Percentiles rank a stretch among this genome's conserved stretches.
Conservation (phyloP, 352 stramenopile genomes). For the Globisporangium carolinianum region DNA sequence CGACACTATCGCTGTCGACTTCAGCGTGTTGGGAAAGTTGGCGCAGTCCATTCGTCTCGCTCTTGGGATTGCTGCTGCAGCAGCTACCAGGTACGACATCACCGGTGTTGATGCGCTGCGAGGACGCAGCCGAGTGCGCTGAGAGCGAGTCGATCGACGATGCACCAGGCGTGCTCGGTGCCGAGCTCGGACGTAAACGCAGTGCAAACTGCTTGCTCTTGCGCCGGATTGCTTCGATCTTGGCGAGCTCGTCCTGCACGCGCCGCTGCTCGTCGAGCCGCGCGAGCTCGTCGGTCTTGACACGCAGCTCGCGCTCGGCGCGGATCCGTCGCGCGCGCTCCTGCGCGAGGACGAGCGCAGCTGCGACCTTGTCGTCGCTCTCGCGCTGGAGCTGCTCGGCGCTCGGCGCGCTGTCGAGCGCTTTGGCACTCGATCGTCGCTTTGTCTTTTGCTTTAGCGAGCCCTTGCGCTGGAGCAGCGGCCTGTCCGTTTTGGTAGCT, state of each 20-base stretch:
- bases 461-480: background rate
- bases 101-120: background rate
- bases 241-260: conserved; percentile 32
- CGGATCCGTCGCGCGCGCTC: conserved; percentile 27
- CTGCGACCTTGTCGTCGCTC: conserved; percentile 28
- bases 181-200: conserved; percentile 2
- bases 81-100: background rate
- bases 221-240: conserved; percentile 24
- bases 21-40: too few species aligned
- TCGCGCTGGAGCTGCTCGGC: conserved; percentile 11
- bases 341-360: conserved; percentile 26
- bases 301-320: conserved; percentile 19
- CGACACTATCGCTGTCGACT: background rate
- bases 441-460: conserved; percentile 6
- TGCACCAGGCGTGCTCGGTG: conserved; percentile 2
- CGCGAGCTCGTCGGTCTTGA: conserved; percentile 13
- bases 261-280: conserved; percentile 16
- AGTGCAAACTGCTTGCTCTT: conserved; percentile 16
- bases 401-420: background rate
- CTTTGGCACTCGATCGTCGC: background rate
- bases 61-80: too few species aligned
- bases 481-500: background rate
- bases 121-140: background rate
- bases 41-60: too few species aligned
- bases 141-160: background rate